phyloP scores from a whole-genome alignment of 2,329 filamentous ascomycete genomes.

The Penicillium sp. region DNA sequence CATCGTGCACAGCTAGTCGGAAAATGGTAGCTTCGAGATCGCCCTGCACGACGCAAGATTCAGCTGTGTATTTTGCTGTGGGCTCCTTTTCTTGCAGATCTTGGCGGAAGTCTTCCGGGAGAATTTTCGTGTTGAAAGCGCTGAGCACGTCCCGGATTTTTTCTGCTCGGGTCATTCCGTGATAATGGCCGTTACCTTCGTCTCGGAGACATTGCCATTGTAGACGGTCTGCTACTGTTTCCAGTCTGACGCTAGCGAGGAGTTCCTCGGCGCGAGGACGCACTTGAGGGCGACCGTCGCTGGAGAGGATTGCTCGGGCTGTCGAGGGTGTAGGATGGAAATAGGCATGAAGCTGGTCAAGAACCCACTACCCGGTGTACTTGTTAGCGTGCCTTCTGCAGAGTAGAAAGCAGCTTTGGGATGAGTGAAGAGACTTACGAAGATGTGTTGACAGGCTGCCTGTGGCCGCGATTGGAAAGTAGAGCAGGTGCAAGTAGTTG shows the following conservation, averaged over 20 bases:
- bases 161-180: conserved; percentile 38
- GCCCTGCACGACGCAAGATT: conserved; percentile 47
- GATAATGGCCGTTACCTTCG: conserved; percentile 19
- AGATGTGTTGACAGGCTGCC: conserved; percentile 44
- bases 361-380: conserved; percentile 36
- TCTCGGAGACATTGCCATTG: conserved; percentile 38
- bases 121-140: conserved; percentile 40
- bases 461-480: conserved; percentile 31
- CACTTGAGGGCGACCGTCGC: conserved; percentile 32
- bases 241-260: conserved; percentile 31
- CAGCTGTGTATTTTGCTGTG: conserved; percentile 33
- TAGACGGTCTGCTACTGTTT: conserved; percentile 32
- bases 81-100: conserved; percentile 39
- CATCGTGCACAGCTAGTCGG: conserved; percentile 46
- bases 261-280: conserved; percentile 34
- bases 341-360: conserved; percentile 42
- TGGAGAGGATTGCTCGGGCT: conserved; percentile 31
- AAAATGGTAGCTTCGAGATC: conserved; percentile 49
- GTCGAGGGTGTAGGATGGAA: conserved; percentile 31
- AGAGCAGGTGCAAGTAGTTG: conserved; percentile 39
- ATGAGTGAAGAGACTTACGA: conserved; percentile 33
- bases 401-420: neutral
- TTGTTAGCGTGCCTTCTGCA: conserved; percentile 4
- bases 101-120: conserved; percentile 45
- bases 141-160: conserved; percentile 48